Conservation (phyloP, 345 rosid genomes). For the Dovyalis caffra region DNA sequence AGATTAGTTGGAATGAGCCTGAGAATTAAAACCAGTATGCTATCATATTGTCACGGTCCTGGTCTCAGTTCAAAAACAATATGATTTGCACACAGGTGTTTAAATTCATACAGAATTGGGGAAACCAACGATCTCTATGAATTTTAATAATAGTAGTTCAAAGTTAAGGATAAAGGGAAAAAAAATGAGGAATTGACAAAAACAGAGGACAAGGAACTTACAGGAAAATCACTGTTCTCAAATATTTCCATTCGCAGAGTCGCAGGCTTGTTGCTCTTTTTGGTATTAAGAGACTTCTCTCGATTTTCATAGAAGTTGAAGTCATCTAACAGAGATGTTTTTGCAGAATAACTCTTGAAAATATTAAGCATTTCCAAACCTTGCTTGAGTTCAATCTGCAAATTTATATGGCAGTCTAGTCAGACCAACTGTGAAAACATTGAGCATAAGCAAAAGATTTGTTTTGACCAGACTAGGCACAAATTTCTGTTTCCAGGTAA, state of each 20-base stretch:
- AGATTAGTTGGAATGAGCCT: background rate
- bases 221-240: constrained; percentile 36
- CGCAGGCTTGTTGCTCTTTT: constrained; percentile 42
- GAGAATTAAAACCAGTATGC: background rate
- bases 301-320: constrained; percentile 63
- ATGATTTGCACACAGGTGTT: background rate
- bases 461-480: background rate
- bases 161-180: background rate
- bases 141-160: background rate
- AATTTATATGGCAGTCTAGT: background rate
- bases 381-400: constrained; percentile 56
- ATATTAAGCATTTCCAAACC: constrained; percentile 70
- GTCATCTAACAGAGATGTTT: constrained; percentile 60
- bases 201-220: constrained; percentile 24
- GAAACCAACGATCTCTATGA: background rate
- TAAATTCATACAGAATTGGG: background rate
- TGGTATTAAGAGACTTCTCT: constrained; percentile 44
- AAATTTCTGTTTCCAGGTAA: background rate
- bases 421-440: background rate
- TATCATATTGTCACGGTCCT: background rate
- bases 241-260: constrained; percentile 40
- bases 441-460: background rate
- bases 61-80: background rate
- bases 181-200: background rate
- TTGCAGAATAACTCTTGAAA: constrained; percentile 49